Base-by-base conservation (phyloP, 345 rosid genomes). In the Syzygium aromaticum region DNA sequence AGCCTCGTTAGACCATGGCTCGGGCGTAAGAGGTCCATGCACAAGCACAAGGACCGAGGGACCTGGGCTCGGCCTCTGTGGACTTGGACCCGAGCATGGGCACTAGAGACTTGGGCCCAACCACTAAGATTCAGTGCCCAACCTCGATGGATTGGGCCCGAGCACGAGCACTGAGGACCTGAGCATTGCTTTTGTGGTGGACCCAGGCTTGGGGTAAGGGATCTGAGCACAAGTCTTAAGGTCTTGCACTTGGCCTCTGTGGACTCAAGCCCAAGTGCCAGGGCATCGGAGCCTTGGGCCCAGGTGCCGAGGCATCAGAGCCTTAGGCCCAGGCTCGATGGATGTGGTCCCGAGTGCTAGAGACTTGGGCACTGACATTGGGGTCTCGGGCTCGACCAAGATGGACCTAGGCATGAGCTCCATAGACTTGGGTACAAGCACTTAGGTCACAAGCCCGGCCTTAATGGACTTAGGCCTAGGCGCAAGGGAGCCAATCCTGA, bases 81-180 rank as follows among this genome's bases (percentile, higher is more conserved):
- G 28, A 57, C 63, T 11, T 13, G 14, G 28, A 57, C 28, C 3
- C 0, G 0, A 0, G 63, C 63, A 25, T 57, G 28, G 63, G 14
- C 27, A 57, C 27, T 2, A 0, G 1, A 57, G 28, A 57, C 63
- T 57, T 0, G 11, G 2, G 63, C 63, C 25, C 6, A 11, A 0
- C 63, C 28, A 57, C 27, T 2, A 27, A 6, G 28, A 28, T 57
- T 0, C 0, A 0, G 11, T 57, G 63, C 2, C 3, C 0, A 57
- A 1, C 63, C 63, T 57, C 63, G 5, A 57, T 57, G 28, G 25
- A 23, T 25, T 0, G 3, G 11, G 63, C 28, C 7, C 3, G 10
- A 5, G 28, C 63, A 57, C 3, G 1, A 0, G 5, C 64, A 57
- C 11, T 3, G 0, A 57, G 28, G 30, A 57, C 64, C 0, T 0